A percentile compares a stretch with the other conserved stretches of the same genome.
Evolutionary conservation across 176 grass and related monocot genomes (phyloP).

Genomic region (Pharus latifolius): DNA sequence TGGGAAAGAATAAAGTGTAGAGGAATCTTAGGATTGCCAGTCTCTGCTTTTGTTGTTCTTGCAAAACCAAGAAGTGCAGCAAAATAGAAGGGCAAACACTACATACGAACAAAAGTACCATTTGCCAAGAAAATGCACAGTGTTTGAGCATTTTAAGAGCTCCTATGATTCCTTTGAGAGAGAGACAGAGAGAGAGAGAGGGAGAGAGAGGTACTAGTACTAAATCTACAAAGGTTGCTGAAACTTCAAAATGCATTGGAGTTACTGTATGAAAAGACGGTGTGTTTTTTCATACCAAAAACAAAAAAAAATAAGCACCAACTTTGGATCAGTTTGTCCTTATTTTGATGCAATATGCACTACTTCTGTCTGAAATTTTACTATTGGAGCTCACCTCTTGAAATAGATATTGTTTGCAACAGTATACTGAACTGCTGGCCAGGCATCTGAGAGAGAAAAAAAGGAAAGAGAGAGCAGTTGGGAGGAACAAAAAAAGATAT

Average conservation of each 20-base stretch:
- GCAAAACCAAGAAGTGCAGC: conserved; percentile 20
- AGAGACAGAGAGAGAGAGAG: too few species aligned
- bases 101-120: neutral
- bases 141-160: conserved; percentile 13
- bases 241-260: neutral
- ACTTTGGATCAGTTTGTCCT: neutral
- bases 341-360: too few species aligned
- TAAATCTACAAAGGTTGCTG: too few species aligned
- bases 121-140: neutral
- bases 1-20: conserved; percentile 25
- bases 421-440: neutral
- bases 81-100: conserved; percentile 1
- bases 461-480: neutral
- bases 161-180: too few species aligned
- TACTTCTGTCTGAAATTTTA: too few species aligned
- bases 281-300: neutral
- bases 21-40: conserved; percentile 44
- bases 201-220: too few species aligned
- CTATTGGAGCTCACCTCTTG: neutral
- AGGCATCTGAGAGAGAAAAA: neutral
- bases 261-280: neutral
- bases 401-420: conserved; percentile 15
- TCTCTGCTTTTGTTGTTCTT: conserved; percentile 22
- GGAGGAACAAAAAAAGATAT: conserved; percentile 15
- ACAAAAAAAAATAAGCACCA: neutral